phyloP scores from a whole-genome alignment of 495 filamentous ascomycete species.

The Bombardia bombarda region DNA sequence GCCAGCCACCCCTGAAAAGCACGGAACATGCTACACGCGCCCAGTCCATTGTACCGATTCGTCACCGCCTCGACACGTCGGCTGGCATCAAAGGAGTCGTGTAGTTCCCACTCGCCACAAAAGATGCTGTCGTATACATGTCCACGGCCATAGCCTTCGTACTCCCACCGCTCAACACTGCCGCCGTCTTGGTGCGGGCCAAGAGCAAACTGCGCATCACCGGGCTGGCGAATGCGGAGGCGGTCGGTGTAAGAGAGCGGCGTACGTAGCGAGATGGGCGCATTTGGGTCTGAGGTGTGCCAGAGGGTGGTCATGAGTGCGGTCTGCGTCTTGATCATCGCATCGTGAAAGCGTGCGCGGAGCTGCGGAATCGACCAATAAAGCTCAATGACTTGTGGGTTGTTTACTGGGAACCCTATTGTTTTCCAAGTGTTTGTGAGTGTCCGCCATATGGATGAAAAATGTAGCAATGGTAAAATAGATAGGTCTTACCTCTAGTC shows the following conservation, averaged over 20 bases:
- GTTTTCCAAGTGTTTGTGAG: background rate
- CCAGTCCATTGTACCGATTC: slow-evolving; percentile 75
- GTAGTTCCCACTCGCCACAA: slow-evolving; percentile 70
- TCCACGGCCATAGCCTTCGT: slow-evolving; percentile 61
- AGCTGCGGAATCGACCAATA: slow-evolving; percentile 82
- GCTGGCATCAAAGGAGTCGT: slow-evolving; percentile 72
- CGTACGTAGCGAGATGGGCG: slow-evolving; percentile 48
- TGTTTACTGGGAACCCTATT: slow-evolving; percentile 40
- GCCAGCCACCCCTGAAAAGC: slow-evolving; percentile 87
- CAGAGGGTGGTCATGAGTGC: slow-evolving; percentile 73
- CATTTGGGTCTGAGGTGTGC: slow-evolving; percentile 47
- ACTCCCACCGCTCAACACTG: slow-evolving; percentile 81
- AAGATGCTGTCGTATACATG: slow-evolving; percentile 67
- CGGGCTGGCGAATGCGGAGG: slow-evolving; percentile 66
- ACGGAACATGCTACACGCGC: slow-evolving; percentile 75
- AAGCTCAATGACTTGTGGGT: slow-evolving; percentile 76
- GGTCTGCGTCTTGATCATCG: slow-evolving; percentile 58
- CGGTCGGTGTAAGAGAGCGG: slow-evolving; percentile 76
- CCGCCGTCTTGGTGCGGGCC: slow-evolving; percentile 85
- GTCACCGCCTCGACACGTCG: slow-evolving; percentile 59
- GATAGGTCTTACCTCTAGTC: slow-evolving; percentile 35
- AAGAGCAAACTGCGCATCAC: slow-evolving; percentile 73
- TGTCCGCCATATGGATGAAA: no score
- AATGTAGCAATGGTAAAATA: no score
- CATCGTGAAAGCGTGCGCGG: slow-evolving; percentile 63